A percentile compares a stretch with the other conserved stretches of the same genome.
Evolutionary conservation across 257 asterid species (phyloP).

Genomic region (Hygrophila difformis): DNA sequence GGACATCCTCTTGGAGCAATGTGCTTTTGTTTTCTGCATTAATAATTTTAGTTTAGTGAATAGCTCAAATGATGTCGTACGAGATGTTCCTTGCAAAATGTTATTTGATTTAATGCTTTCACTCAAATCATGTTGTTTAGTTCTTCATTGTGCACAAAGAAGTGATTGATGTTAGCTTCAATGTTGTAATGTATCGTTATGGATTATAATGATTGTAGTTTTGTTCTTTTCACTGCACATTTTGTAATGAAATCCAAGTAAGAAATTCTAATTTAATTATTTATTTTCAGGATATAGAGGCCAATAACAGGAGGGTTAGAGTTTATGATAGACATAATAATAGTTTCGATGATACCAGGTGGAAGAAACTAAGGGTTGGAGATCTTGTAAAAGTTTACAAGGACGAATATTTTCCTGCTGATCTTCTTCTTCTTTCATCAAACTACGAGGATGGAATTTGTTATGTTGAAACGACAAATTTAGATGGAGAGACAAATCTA

Average conservation of each 20-base stretch:
- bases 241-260: slow-evolving; percentile 6
- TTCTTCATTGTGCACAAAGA: no score
- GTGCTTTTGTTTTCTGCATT: no score
- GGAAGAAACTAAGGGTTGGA: slow-evolving; percentile 84
- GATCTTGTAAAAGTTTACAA: slow-evolving; percentile 74
- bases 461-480: slow-evolving; percentile 85
- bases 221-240: not conserved
- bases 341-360: slow-evolving; percentile 45
- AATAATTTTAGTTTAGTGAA: no score
- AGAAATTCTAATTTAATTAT: slow-evolving; percentile 8
- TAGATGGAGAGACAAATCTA: slow-evolving; percentile 94
- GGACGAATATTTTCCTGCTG: slow-evolving; percentile 89
- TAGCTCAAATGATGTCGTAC: no score
- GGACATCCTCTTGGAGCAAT: not conserved
- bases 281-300: slow-evolving; percentile 67
- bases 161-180: no score
- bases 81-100: no score
- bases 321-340: slow-evolving; percentile 35
- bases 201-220: not conserved
- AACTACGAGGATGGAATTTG: slow-evolving; percentile 86
- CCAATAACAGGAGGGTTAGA: slow-evolving; percentile 71
- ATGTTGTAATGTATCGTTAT: no score
- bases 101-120: no score
- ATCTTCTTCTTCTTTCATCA: slow-evolving; percentile 81
- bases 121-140: no score